Percentiles rank a stretch among this genome's conserved stretches.
Evolutionary conservation across 495 filamentous ascomycete species (phyloP).

Genomic region (Penicillium maclennaniae): DNA sequence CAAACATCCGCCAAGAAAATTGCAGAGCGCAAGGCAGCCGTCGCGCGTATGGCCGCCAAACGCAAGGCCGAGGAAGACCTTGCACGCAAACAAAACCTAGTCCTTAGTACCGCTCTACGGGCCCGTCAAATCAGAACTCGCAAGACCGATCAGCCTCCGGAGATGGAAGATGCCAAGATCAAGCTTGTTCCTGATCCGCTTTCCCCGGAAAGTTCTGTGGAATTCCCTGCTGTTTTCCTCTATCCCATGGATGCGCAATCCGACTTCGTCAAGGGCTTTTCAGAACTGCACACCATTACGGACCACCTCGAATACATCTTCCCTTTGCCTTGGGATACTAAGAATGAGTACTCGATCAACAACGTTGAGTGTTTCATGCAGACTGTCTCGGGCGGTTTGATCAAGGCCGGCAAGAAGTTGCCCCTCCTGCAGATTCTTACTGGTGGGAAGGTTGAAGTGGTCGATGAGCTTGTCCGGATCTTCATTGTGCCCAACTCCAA

Average conservation of each 20-base stretch:
- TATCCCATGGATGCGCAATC: slow-evolving; percentile 77
- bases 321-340: slow-evolving; percentile 75
- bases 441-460: slow-evolving; percentile 76
- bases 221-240: slow-evolving; percentile 76
- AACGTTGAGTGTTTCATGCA: slow-evolving; percentile 88
- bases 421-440: slow-evolving; percentile 67
- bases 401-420: slow-evolving; percentile 87
- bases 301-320: slow-evolving; percentile 80
- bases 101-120: slow-evolving; percentile 66
- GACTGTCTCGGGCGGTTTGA: slow-evolving; percentile 71
- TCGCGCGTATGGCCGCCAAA: slow-evolving; percentile 37
- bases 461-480: slow-evolving; percentile 79
- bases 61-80: slow-evolving; percentile 49
- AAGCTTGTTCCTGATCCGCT: slow-evolving; percentile 67
- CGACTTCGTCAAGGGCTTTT: slow-evolving; percentile 85
- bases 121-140: slow-evolving; percentile 66
- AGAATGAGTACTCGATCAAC: slow-evolving; percentile 57
- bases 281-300: slow-evolving; percentile 63
- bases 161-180: slow-evolving; percentile 75
- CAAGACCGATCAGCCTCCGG: slow-evolving; percentile 66
- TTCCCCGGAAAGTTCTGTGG: slow-evolving; percentile 63
- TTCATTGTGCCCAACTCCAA: slow-evolving; percentile 70
- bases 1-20: slow-evolving; percentile 51
- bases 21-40: slow-evolving; percentile 39
- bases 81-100: slow-evolving; percentile 49